A percentile compares a stretch with the other conserved stretches of the same genome.
These are phyloP conservation scores for Ajuga chamaepitys DNA, from an alignment of 257 asterid genomes.

Conservation along the genomic window DNA sequence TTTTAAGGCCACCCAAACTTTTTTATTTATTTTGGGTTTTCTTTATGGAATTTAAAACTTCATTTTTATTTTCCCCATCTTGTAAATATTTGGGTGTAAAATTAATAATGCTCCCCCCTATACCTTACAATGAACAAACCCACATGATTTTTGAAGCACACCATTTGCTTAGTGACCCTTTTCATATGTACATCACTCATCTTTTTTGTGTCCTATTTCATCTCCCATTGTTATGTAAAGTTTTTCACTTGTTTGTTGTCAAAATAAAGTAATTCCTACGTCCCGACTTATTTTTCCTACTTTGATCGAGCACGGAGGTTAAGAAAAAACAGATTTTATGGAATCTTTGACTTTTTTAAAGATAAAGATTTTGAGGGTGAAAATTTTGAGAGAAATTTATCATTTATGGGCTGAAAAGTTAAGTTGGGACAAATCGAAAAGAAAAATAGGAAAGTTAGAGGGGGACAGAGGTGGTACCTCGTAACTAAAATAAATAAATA, in stretches of 20 bases:
- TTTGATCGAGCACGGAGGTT: too few relatives aligned
- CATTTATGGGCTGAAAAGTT: too few relatives aligned
- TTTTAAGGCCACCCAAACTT: slow-evolving; percentile 47
- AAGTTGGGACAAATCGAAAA: too few relatives aligned
- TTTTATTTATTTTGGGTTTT: background rate
- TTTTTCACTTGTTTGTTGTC: background rate
- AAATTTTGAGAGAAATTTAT: too few relatives aligned
- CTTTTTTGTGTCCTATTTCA: slow-evolving; percentile 19
- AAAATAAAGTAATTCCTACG: too few relatives aligned
- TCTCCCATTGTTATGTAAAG: background rate
- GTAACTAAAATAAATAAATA: too few relatives aligned
- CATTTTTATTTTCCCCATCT: slow-evolving; percentile 16
- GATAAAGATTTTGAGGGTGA: too few relatives aligned
- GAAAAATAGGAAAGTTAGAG: too few relatives aligned
- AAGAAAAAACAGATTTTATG: too few relatives aligned
- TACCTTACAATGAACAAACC: slow-evolving; percentile 42
- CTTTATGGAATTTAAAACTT: background rate
- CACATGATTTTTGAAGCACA: slow-evolving; percentile 43
- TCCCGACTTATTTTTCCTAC: too few relatives aligned
- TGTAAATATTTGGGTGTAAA: slow-evolving; percentile 22
- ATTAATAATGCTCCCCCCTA: slow-evolving; percentile 49
- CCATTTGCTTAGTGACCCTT: slow-evolving; percentile 42
- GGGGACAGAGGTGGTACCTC: too few relatives aligned
- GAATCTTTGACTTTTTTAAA: too few relatives aligned
- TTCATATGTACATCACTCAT: slow-evolving; percentile 44